Base-by-base conservation (phyloP, 495 filamentous ascomycete species). In the Evernia prunastri region DNA sequence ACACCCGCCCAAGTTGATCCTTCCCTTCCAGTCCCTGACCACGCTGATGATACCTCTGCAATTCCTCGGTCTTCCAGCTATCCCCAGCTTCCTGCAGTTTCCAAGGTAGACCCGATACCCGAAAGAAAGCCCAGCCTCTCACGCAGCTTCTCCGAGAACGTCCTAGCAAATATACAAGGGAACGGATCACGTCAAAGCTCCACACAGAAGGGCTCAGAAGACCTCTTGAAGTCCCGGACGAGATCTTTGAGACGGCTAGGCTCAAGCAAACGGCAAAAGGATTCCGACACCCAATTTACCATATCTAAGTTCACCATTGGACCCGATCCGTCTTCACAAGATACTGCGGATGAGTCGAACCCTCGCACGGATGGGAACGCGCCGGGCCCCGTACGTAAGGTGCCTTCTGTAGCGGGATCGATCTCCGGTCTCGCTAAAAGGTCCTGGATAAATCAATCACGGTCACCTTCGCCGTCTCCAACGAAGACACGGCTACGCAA, bases 351-450 rank as follows among this genome's bases (percentile, higher is more conserved):
- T 47, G 40, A 62, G 25, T 25, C 51, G 15, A 49, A 58, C 20
- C n/a, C 29, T 51, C 40, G 18, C 13, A 66, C 47, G 3, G 27
- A 67, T 33, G 57, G n/a, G 36, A 51, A 8, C 25, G 29, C 39
- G 13, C 45, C 12, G n/a, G 66, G 60, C 60, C 31, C 35, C 37
- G 66, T 63, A 31, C 59, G 40, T 1, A 81, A 80, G 61, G 68
- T 72, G 31, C 77, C 77, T 51, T 78, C 80, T 7, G 82, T 87
- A 69, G 86, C 86, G 8, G 86, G 85, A 49, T 83, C 86, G 35
- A 80, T 90, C 69, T 82, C 84, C 63, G 85, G 78, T 64, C 80
- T 90, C 67, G 84, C 87, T 17, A 82, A 82, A 66, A 83, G 83
- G 70, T 85, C 87, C 53, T 90, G 88, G 87, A 82, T 82, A 18